Percentiles rank a stretch among this genome's conserved stretches.
Evolutionary conservation across 1,284 basidiomycete species (phyloP).

Genomic region (Golubevia sp.): DNA sequence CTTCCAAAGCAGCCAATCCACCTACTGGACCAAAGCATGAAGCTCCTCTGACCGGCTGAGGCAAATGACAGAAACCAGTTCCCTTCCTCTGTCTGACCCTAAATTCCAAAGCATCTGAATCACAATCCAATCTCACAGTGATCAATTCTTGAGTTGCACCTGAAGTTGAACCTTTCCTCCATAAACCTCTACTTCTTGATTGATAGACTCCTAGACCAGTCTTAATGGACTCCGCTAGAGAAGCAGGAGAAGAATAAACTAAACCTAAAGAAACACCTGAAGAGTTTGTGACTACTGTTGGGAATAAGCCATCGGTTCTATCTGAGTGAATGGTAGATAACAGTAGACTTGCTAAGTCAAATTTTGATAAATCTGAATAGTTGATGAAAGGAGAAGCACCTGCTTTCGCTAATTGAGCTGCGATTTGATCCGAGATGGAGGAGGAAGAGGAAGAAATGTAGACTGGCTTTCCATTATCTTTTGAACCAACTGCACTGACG

Average conservation of each 20-base stretch:
- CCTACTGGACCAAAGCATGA: constrained; percentile 81
- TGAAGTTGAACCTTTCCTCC: constrained; percentile 96
- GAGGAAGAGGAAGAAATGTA: constrained; percentile 25
- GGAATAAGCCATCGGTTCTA: constrained; percentile 87
- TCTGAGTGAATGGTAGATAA: constrained; percentile 76
- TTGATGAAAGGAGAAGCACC: constrained; percentile 36
- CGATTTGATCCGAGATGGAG: constrained; percentile 21
- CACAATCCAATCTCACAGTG: constrained; percentile 85
- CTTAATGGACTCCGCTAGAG: constrained; percentile 82
- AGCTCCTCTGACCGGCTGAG: constrained; percentile 64
- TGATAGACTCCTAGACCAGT: constrained; percentile 94
- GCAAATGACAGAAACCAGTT: constrained; percentile 85
- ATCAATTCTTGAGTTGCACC: constrained; percentile 90
- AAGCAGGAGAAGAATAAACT: constrained; percentile 93
- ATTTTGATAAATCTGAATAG: constrained; percentile 34
- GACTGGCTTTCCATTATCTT: constrained; percentile 42
- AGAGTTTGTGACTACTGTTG: constrained; percentile 81
- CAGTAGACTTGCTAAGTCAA: constrained; percentile 50
- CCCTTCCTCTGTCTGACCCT: constrained; percentile 83
- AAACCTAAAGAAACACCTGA: constrained; percentile 78
- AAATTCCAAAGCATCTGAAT: constrained; percentile 89
- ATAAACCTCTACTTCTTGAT: constrained; percentile 85
- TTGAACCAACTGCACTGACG: constrained; percentile 28
- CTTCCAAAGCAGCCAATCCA: constrained; percentile 82
- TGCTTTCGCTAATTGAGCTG: constrained; percentile 21